Evolutionary conservation across 345 rosid genomes (phyloP).

Genomic region (Eutrema japonicum): DNA sequence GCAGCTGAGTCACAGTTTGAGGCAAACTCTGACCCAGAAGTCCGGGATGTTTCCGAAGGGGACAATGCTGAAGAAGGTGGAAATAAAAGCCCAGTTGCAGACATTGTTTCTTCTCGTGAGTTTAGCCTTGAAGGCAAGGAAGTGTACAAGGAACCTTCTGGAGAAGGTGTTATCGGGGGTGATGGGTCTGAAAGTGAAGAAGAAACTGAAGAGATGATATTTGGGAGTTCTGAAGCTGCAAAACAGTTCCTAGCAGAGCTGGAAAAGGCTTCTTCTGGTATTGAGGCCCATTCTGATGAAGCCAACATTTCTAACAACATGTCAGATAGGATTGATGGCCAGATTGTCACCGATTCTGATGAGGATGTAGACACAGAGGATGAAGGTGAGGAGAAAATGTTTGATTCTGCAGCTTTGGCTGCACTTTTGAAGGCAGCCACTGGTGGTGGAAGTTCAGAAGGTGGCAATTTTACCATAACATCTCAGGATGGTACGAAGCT

Average conservation of each 20-base stretch:
- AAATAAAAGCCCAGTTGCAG: constrained; percentile 36
- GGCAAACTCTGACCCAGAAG: constrained; percentile 43
- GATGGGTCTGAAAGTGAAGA: constrained; percentile 60
- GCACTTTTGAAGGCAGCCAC: constrained; percentile 94
- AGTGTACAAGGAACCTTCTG: constrained; percentile 42
- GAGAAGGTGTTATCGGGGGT: constrained; percentile 47
- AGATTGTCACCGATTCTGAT: constrained; percentile 85
- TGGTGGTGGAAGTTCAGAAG: constrained; percentile 65
- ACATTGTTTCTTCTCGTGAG: constrained; percentile 38
- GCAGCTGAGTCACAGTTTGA: constrained; percentile 42
- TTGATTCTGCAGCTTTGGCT: constrained; percentile 88
- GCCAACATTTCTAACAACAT: constrained; percentile 58
- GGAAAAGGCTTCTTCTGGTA: constrained; percentile 62
- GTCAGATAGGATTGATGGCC: constrained; percentile 72
- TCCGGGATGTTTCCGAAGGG: constrained; percentile 28
- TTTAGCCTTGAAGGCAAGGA: constrained; percentile 49
- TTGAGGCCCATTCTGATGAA: constrained; percentile 58
- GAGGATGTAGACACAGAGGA: constrained; percentile 91
- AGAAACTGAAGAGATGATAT: constrained; percentile 66
- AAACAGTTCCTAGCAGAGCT: constrained; percentile 80
- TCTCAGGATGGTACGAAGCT: constrained; percentile 91
- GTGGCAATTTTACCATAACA: constrained; percentile 63
- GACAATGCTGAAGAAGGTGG: constrained; percentile 45
- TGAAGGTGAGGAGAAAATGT: constrained; percentile 74
- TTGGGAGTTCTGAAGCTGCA: constrained; percentile 85